These are phyloP conservation scores for Stemphylium beticola DNA, from an alignment of 2,329 filamentous ascomycete genomes.

Conservation along the genomic window DNA sequence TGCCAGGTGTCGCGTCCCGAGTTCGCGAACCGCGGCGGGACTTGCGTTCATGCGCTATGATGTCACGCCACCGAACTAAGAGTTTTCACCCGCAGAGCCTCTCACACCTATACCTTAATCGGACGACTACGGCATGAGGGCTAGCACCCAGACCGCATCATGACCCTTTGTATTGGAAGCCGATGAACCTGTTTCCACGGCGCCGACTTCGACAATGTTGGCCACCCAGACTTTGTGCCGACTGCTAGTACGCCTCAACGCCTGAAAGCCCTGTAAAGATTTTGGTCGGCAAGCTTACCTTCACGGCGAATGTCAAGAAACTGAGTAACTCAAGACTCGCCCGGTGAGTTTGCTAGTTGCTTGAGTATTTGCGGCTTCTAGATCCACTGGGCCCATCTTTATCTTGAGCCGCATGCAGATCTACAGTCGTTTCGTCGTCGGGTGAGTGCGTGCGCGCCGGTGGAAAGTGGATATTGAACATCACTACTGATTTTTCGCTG, in stretches of 20 bases:
- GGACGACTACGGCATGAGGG: conserved; percentile 8
- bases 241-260: no score
- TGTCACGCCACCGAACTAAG: conserved; percentile 6
- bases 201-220: background rate
- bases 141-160: background rate
- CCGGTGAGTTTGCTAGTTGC: background rate
- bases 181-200: background rate
- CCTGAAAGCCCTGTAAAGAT: no score
- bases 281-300: background rate
- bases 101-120: conserved; percentile 8
- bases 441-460: conserved; percentile 1
- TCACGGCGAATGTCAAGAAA: background rate
- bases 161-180: background rate
- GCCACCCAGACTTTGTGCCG: background rate
- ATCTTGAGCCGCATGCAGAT: conserved; percentile 12
- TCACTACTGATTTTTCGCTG: conserved; percentile 8
- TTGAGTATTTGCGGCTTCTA: conserved; percentile 1
- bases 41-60: conserved; percentile 7
- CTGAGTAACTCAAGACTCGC: conserved; percentile 3
- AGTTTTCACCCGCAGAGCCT: conserved; percentile 16
- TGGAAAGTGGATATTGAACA: conserved; percentile 5
- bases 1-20: background rate
- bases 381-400: conserved; percentile 9
- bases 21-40: conserved; percentile 2
- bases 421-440: conserved; percentile 7